Evolutionary conservation across 177 flowering plant species (phyloP), one percentile per base, ranked within the genome.

Genomic region (Vitis hybrid): DNA sequence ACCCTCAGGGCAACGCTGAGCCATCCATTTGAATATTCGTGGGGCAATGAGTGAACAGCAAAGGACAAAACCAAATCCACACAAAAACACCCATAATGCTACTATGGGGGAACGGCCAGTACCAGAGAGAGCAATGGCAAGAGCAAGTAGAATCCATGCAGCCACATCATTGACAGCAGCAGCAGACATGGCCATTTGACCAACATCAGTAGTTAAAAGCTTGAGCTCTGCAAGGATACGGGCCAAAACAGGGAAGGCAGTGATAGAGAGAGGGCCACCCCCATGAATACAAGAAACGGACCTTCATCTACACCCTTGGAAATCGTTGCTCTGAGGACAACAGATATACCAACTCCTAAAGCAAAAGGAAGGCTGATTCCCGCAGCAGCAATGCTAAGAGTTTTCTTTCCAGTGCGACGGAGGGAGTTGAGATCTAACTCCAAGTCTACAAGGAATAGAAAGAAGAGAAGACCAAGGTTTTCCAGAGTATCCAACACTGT

Each of bases 221-320:
- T 88, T 88, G 24, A 88, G 85, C 66, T 88, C 92, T 30, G 90
- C 92, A 63, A 88, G 56, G 62, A 88, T 88, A 52, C 92, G 90
- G 2, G 90, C 90, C 55, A 88, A 62, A 46, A 88, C 90, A 52
- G 92, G 90, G 69, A 86, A 86, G 16, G 92, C 92, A 30, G 90
- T 88, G 11, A 88, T 88, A 11, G 90, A 85, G 21, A 19, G 4
- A 88, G 82, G 18, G 92, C 87, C 8, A 88, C 90, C 0, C 92
- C 92, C 90, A 86, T 85, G 86, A 86, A 88, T 0, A 88, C 83
- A 11, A 88, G 79, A 60, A 88, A 85, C 11, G 90, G 69, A 4
- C 77, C 49, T 14, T 57, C 58, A 21, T 58, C 56, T 11, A 81
- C 87, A 4, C 78, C 87, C 58, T 83, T 72, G 15, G 84, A 55